Percentiles rank a stretch among this genome's conserved stretches.
Conservation (phyloP, 176 grass and related monocot genomes). For the Lolium perenne region DNA sequence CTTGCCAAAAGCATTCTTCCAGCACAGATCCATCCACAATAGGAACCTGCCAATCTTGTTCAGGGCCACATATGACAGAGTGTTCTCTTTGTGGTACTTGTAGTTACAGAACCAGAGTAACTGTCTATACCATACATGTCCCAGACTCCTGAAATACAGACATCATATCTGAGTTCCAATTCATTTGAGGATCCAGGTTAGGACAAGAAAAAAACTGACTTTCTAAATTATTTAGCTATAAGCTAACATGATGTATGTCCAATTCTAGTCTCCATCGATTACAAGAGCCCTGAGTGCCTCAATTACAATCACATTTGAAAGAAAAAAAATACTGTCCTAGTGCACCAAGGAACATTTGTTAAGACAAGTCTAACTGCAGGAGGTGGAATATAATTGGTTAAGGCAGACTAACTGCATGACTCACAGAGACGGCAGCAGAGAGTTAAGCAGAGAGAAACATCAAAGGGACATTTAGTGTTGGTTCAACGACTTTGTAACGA, state of each 20-base stretch:
- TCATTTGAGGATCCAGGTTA: background rate
- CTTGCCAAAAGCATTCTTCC: conserved; percentile 88
- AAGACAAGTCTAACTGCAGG: too few relatives aligned
- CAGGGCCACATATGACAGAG: conserved; percentile 66
- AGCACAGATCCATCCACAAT: conserved; percentile 72
- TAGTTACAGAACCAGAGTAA: conserved; percentile 99
- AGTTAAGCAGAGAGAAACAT: background rate
- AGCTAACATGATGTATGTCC: background rate
- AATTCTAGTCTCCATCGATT: background rate
- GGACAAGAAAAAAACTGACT: background rate
- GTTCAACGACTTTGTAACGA: background rate
- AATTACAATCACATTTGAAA: background rate
- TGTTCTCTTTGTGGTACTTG: conserved; percentile 94
- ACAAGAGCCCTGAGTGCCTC: background rate
- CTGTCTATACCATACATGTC: conserved; percentile 94
- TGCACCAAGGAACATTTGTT: background rate
- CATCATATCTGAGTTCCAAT: background rate
- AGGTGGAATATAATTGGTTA: too few relatives aligned
- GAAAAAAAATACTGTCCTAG: background rate
- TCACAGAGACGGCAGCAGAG: background rate
- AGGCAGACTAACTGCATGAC: background rate
- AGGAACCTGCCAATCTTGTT: conserved; percentile 90
- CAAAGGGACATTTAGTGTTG: background rate
- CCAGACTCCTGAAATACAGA: conserved; percentile 81
- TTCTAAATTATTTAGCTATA: background rate